Conservation (phyloP, 129 eudicot genomes). For the Flaveria ramosissima region DNA sequence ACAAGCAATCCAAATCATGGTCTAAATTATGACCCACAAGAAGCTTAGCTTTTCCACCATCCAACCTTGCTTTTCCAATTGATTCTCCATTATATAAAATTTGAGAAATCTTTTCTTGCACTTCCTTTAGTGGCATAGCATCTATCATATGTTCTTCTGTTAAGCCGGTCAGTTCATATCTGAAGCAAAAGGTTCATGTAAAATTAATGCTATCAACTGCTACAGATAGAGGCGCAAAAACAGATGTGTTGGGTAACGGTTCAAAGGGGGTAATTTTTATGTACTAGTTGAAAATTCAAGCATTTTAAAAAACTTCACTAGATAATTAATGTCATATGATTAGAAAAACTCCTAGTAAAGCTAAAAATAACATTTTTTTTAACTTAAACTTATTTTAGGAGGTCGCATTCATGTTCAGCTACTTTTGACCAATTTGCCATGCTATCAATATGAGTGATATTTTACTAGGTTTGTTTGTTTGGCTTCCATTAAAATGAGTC, state of each 20-base stretch:
- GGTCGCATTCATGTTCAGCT: background rate
- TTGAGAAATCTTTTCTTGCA: conserved; percentile 45
- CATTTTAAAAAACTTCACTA: background rate
- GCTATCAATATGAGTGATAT: no score
- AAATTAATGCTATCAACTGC: background rate
- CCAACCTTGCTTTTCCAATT: conserved; percentile 46
- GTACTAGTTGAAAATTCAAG: background rate
- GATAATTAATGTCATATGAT: background rate
- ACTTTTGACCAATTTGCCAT: background rate
- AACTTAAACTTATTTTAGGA: no score
- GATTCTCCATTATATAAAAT: conserved; percentile 68
- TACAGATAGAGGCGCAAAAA: background rate
- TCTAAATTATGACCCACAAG: conserved; percentile 68
- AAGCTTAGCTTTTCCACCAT: conserved; percentile 66
- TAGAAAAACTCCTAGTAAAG: no score
- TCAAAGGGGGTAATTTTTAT: background rate
- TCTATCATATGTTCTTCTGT: conserved; percentile 57
- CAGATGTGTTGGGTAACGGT: background rate
- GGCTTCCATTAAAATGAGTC: background rate
- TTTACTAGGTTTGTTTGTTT: no score
- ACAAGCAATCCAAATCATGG: conserved; percentile 55
- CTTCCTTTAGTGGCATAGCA: conserved; percentile 61
- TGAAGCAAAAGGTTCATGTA: conserved; percentile 23
- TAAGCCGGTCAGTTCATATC: conserved; percentile 63
- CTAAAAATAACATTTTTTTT: no score